Base-by-base conservation (phyloP, 2,329 filamentous ascomycete species). In the Talaromyces marneffei region DNA sequence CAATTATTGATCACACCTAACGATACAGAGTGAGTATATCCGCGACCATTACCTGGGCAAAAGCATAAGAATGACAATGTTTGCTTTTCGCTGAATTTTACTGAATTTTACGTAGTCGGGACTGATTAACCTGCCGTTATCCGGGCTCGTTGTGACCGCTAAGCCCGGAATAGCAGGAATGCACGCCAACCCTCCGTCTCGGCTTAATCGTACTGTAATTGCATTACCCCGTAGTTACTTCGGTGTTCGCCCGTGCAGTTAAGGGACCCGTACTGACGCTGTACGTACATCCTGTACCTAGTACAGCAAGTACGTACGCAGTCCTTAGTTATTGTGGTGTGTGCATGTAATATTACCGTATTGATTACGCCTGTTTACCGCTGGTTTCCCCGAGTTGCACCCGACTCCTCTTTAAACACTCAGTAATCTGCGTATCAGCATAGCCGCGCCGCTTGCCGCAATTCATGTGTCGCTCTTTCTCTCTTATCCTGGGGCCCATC, bases 361-460 rank as follows among this genome's bases (percentile, higher is more conserved):
- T 33, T 23, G 4, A 33, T 33, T 52, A 52, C 48, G n/a, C 9
- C n/a, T 52, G 27, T 9, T 52, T 52, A 52, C 48, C 29, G 48
- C 48, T 29, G 48, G 48, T 52, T 52, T 33, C 29, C 48, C 48
- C 48, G 48, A 52, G 44, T 25, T n/a, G 44, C 40, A 23, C 37
- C 37, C 37, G 37, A 20, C 42, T 25, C n/a, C n/a, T n/a, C n/a
- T n/a, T n/a, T n/a, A n/a, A n/a, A 4, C 16, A 12, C 9, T 44
- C n/a, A 29, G 42, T 23, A n/a, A 46, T n/a, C n/a, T n/a, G n/a
- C 42, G 16, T 48, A 29, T 33, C 48, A 52, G 29, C 27, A 14
- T 52, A 52, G 46, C 46, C 46, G 46, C 46, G 46, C 46, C 46
- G 46, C 29, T 52, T 52, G 46, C 46, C 46, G 42, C 42, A 46